Conservation (phyloP, 495 filamentous ascomycete species). For the Delitschia confertaspora region DNA sequence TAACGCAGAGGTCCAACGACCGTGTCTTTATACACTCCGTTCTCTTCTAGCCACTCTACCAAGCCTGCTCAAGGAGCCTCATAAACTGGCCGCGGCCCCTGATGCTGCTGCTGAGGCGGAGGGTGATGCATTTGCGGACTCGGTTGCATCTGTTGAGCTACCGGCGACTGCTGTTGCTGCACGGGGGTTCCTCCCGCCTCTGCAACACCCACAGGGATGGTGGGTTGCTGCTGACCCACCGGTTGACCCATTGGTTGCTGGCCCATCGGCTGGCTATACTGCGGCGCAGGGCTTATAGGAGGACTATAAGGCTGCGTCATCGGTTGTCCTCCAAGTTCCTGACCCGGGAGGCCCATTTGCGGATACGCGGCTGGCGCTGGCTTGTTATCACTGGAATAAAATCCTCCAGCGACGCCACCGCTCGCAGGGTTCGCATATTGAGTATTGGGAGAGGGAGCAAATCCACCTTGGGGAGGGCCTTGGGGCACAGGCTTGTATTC, state of each 20-base stretch:
- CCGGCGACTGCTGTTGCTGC: slow-evolving; percentile 8
- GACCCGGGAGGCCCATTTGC: slow-evolving; percentile 2
- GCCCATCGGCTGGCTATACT: slow-evolving; percentile 7
- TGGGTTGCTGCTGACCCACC: neutral
- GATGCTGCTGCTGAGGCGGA: neutral
- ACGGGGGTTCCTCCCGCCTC: slow-evolving; percentile 19
- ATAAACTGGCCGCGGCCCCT: neutral
- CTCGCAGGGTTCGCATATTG: neutral
- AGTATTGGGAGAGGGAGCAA: neutral
- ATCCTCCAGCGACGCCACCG: neutral
- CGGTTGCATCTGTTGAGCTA: too few species aligned
- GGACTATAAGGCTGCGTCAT: slow-evolving; percentile 9
- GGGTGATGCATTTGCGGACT: neutral
- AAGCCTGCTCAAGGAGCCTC: too few species aligned
- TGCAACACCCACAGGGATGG: slow-evolving; percentile 9
- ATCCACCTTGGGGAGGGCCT: slow-evolving; percentile 9
- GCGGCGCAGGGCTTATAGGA: slow-evolving; percentile 14
- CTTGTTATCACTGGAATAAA: neutral
- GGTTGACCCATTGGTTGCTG: neutral
- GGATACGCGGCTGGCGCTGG: neutral
- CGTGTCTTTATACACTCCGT: too few species aligned
- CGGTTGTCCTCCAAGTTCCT: slow-evolving; percentile 5
- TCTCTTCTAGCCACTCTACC: too few species aligned
- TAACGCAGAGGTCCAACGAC: too few species aligned
- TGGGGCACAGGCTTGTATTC: slow-evolving; percentile 21